Base-by-base conservation (phyloP, 345 rosid species). In the Carallia brachiata region DNA sequence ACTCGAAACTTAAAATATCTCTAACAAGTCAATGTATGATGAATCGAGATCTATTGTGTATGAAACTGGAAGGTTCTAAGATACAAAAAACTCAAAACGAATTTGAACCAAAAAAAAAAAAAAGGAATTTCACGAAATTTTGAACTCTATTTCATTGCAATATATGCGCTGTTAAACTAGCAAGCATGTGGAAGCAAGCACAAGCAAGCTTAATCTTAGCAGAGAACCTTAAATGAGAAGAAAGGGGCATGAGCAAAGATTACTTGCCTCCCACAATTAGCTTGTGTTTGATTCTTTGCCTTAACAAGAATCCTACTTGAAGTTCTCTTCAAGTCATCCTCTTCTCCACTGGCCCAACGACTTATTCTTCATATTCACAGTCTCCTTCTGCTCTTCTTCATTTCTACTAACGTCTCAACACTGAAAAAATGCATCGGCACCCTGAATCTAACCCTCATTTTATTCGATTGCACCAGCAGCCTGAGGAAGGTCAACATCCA, bases 371-470 rank as follows among this genome's bases (percentile, higher is more conserved):
- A 68, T 73, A 64, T 77, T 68, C 55, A 37, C 27, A 67, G 36
- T 30, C 19, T 52, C 31, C 48, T 56, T 7, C 50, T 28, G 9
- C 65, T 34, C 64, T 63, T 66, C 44, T 17, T 50, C 62, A 63
- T 67, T 44, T 61, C 62, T 10, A 3, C 52, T 27, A 19, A 28
- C 75, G n/a, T 34, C 57, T 36, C 59, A 48, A 52, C 47, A 39
- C 61, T 28, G 5, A 66, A 32, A 61, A 64, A 71, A 86, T 88
- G 93, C 53, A 78, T 74, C 70, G 36, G 30, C 80, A 57, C 70
- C 61, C 7, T 4, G 96, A 90, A 61, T 86, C 87, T 68, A 92
- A 90, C 80, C 96, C 96, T 37, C 75, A 87, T 71, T 84, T 90
- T 36, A 27, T 8, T 44, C 60, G n/a, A n/a, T 15, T 32, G 0